A percentile compares a stretch with the other conserved stretches of the same genome.
These are phyloP conservation scores for Euphorbia tirucalli DNA, from an alignment of 345 rosid species.

Conservation along the genomic window DNA sequence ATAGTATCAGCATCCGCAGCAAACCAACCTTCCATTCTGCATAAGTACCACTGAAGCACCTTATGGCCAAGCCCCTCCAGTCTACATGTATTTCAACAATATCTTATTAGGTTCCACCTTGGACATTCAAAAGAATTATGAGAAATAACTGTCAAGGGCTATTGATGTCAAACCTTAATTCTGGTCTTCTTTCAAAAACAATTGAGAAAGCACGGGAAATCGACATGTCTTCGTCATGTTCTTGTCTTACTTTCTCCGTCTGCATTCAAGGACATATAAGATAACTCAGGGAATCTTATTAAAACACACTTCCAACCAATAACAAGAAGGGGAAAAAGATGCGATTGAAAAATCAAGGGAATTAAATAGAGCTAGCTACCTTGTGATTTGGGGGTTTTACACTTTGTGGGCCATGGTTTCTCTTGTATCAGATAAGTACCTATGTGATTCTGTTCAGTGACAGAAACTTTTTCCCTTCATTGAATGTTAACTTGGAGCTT, in stretches of 20 bases:
- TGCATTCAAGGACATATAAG: conserved; percentile 34
- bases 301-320: not conserved
- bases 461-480: not conserved
- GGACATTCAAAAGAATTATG: not conserved
- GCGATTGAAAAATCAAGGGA: not conserved
- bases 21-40: conserved; percentile 99
- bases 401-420: not conserved
- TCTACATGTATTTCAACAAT: conserved; percentile 36
- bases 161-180: conserved; percentile 54
- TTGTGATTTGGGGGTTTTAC: not conserved
- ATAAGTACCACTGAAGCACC: conserved; percentile 94
- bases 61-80: conserved; percentile 71
- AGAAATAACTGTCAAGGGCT: not conserved
- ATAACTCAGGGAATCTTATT: conserved; percentile 12
- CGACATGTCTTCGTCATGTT: conserved; percentile 67
- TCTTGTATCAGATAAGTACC: not conserved
- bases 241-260: conserved; percentile 72
- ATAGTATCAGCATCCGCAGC: conserved; percentile 97
- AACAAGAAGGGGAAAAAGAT: not conserved
- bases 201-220: conserved; percentile 63
- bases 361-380: not conserved
- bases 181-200: conserved; percentile 73
- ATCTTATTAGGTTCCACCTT: conserved; percentile 4
- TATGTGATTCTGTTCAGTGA: not conserved
- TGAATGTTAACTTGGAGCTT: not conserved